Conservation (phyloP, 352 stramenopile species). For the Phytophthora fragariae region DNA sequence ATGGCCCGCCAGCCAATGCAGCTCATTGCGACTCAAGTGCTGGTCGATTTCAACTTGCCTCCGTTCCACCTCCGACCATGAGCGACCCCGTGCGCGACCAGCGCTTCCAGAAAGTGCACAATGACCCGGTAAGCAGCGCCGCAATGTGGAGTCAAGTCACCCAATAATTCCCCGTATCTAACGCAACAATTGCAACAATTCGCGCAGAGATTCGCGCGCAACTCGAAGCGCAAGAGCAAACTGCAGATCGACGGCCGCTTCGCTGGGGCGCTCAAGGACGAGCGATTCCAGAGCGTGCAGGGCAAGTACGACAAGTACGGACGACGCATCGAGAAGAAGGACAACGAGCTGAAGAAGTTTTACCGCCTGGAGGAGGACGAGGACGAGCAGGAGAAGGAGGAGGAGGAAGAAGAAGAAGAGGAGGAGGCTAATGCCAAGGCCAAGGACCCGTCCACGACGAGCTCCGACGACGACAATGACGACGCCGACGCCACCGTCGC, state of each 20-base stretch:
- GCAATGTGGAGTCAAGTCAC: no score
- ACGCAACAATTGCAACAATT: not conserved
- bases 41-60: constrained; percentile 17
- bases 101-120: constrained; percentile 89
- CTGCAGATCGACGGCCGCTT: constrained; percentile 86
- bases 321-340: constrained; percentile 78
- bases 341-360: constrained; percentile 85
- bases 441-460: constrained; percentile 38
- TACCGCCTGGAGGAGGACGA: constrained; percentile 77
- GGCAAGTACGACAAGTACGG: constrained; percentile 92
- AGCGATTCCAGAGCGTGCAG: constrained; percentile 83
- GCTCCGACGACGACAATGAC: constrained; percentile 45
- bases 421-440: constrained; percentile 41
- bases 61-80: constrained; percentile 30
- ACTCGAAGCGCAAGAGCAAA: constrained; percentile 85
- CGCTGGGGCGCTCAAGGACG: constrained; percentile 71
- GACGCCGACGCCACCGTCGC: constrained; percentile 34
- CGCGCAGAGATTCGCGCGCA: constrained; percentile 72
- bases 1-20: constrained; percentile 8
- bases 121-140: constrained; percentile 66
- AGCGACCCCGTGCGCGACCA: constrained; percentile 66
- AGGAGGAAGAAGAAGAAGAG: constrained; percentile 36
- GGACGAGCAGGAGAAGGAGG: constrained; percentile 29
- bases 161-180: not conserved
- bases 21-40: constrained; percentile 16